Conservation (phyloP, 306 rosid genomes). For the Fragaria nilgerrensis region DNA sequence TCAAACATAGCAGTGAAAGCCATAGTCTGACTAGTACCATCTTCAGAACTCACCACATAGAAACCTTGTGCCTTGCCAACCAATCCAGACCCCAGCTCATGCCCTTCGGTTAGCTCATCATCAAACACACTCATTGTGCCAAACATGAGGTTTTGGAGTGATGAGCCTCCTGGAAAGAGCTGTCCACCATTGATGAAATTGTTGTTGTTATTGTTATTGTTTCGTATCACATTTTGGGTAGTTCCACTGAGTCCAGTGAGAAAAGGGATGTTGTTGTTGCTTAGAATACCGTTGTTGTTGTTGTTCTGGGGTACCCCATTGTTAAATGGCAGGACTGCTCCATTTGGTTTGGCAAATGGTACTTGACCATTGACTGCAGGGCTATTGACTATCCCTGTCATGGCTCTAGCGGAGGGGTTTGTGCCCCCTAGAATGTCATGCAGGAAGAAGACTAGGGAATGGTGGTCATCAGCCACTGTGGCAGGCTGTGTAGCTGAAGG, state of each 20-base stretch:
- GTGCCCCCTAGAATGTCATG: constrained; percentile 83
- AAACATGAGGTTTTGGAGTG: constrained; percentile 60
- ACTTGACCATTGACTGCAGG: constrained; percentile 73
- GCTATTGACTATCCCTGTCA: constrained; percentile 65
- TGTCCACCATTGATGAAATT: constrained; percentile 46
- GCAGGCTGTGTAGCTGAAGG: constrained; percentile 28
- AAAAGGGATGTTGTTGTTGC: constrained; percentile 85
- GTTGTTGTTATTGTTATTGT: constrained; percentile 35
- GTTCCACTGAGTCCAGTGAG: constrained; percentile 68
- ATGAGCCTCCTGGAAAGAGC: constrained; percentile 56
- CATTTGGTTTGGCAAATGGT: constrained; percentile 87
- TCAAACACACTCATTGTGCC: constrained; percentile 83
- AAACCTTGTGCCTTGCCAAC: constrained; percentile 83
- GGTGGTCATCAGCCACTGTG: constrained; percentile 23
- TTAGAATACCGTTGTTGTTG: constrained; percentile 57
- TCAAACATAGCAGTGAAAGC: constrained; percentile 72
- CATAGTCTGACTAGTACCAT: constrained; percentile 72
- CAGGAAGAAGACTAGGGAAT: constrained; percentile 57
- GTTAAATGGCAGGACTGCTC: constrained; percentile 65
- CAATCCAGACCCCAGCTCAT: constrained; percentile 66
- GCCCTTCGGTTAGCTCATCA: constrained; percentile 72
- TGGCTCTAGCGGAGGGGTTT: constrained; percentile 67
- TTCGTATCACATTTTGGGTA: constrained; percentile 40
- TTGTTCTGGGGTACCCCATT: constrained; percentile 58
- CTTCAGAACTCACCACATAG: constrained; percentile 64